Conservation (phyloP, 1,284 basidiomycete species). For the Irpex rosettiformis region DNA sequence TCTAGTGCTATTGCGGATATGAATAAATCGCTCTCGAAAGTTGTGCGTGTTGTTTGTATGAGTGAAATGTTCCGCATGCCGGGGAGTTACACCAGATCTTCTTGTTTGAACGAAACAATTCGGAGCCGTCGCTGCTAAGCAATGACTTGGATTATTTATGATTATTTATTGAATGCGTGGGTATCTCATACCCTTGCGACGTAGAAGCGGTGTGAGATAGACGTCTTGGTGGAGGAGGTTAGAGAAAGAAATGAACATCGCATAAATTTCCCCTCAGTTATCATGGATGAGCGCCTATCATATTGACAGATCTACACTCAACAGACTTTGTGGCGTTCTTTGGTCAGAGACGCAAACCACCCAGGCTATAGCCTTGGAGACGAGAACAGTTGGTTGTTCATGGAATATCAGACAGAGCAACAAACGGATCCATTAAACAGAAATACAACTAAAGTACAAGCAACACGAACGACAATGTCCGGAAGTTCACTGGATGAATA, state of each 20-base stretch:
- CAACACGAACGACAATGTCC: not conserved
- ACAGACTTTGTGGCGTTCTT: not conserved
- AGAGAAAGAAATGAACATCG: not conserved
- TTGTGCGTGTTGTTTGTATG: constrained; percentile 28
- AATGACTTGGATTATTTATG: not conserved
- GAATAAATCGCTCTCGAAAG: not conserved
- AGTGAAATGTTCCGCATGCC: constrained; percentile 44
- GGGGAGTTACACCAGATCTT: not conserved
- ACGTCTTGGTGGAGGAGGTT: too few species aligned
- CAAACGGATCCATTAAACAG: not conserved
- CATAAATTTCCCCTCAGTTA: not conserved
- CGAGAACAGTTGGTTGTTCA: too few species aligned
- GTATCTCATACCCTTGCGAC: not conserved
- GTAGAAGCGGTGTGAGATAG: too few species aligned
- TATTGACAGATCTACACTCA: not conserved
- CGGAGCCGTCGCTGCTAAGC: not conserved
- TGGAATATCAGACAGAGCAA: not conserved
- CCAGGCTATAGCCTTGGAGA: not conserved
- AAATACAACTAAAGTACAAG: not conserved
- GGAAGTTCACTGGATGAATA: not conserved
- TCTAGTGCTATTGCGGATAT: constrained; percentile 58
- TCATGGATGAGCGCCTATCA: not conserved
- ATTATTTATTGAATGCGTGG: too few species aligned
- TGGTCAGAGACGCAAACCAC: not conserved
- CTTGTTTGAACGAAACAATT: not conserved